A percentile compares a stretch with the other conserved stretches of the same genome.
These are phyloP conservation scores for Phytophthora litchii DNA, from an alignment of 352 stramenopile genomes.

Conservation along the genomic window DNA sequence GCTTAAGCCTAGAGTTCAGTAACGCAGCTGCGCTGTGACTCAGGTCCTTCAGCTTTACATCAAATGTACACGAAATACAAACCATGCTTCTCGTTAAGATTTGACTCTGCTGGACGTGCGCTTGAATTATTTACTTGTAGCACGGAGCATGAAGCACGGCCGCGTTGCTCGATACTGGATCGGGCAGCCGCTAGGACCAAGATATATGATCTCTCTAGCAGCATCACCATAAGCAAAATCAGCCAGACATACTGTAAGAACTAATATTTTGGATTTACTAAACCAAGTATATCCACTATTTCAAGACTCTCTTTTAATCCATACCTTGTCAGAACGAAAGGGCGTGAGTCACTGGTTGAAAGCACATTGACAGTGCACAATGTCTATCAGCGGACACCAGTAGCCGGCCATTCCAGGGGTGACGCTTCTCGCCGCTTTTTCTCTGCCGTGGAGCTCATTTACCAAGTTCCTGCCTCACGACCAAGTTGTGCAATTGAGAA, in stretches of 20 bases:
- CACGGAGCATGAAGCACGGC: background rate
- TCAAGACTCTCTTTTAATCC: background rate
- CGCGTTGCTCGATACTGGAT: conserved; percentile 9
- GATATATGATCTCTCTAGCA: too few relatives aligned
- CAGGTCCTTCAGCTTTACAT: conserved; percentile 25
- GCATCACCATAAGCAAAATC: too few relatives aligned
- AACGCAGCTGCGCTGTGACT: background rate
- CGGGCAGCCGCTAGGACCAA: background rate
- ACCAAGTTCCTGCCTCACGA: conserved; percentile 24
- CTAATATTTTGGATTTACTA: background rate
- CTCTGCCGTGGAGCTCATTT: conserved; percentile 38
- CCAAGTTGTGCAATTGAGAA: conserved; percentile 1
- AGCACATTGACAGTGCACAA: too few relatives aligned
- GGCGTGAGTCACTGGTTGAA: background rate
- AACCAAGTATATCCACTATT: background rate
- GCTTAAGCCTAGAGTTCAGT: conserved; percentile 1
- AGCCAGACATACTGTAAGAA: too few relatives aligned
- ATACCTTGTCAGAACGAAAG: conserved; percentile 13
- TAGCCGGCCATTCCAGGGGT: conserved; percentile 14
- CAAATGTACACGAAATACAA: conserved; percentile 30
- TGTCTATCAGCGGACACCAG: conserved; percentile 16
- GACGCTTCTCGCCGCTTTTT: conserved; percentile 13
- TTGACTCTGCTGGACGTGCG: conserved; percentile 5
- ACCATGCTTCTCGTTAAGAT: background rate
- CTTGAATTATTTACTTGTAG: background rate